Evolutionary conservation across 257 asterid genomes (phyloP), one percentile per base, ranked within the genome.

Genomic region (Solanum dulcamara): DNA sequence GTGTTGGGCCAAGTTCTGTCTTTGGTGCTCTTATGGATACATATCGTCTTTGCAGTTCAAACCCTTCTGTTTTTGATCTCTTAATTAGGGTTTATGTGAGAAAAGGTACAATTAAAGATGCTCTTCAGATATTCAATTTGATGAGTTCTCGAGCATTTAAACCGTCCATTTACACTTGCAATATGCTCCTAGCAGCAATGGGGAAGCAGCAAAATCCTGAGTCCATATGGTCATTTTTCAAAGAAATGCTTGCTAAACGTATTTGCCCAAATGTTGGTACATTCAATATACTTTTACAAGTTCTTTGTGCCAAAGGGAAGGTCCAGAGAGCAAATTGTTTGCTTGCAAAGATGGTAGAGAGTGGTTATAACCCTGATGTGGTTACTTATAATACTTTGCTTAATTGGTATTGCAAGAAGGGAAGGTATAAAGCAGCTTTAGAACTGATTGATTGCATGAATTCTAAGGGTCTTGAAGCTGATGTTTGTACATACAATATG

Each of bases 1-100:
- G 92, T 81, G 83, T 89, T 81, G 93, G 87, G 28, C 87, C 98
- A 68, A 90, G 81, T 84, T 89, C 89, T 60, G 81, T 96, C 87
- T 93, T 96, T 86, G 84, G 86, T 64, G 89, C 92, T 6, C 92
- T 96, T 44, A 93, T 95, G 97, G 88, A 89, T 81, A 96, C 99
- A 0, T 96, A 96, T 89, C 87, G 89, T n/a, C 81, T 95, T 64
- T 96, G 98, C 87, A 92, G 91, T 80, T 95, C 99, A 14, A 96
- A 91, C 92, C 98, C 98, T 87, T 92, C 96, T 74, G 97, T 96
- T 88, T 96, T 95, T 89, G 99, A 96, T 86, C 84, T 96, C 86
- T 89, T 96, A 84, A 92, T 95, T 14, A 94, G 98, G 91, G 92
- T 91, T 87, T 92, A 93, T 90, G 89, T 92, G 17, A 89, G 88